Percentiles rank a stretch among this genome's conserved stretches.
phyloP scores from a whole-genome alignment of 805 yeast genomes.

The Wickerhamiella qilinensis region DNA sequence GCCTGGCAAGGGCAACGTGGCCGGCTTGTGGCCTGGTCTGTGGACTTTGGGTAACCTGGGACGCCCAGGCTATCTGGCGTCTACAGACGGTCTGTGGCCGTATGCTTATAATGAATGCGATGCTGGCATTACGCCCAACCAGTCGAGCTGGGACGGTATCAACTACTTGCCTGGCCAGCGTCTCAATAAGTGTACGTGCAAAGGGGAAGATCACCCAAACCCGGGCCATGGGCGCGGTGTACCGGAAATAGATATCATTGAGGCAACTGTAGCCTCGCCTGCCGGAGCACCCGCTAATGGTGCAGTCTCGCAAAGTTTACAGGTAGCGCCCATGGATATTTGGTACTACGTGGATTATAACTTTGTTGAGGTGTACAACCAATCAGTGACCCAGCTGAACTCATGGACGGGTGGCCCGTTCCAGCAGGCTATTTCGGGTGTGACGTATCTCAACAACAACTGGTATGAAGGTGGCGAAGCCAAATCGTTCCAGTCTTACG shows the following conservation, averaged over 20 bases:
- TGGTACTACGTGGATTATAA: constrained; percentile 89
- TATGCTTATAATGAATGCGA: constrained; percentile 77
- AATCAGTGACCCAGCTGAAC: constrained; percentile 61
- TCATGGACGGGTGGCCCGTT: constrained; percentile 83
- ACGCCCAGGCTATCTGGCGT: constrained; percentile 75
- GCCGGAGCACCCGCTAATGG: constrained; percentile 26
- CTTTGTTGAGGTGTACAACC: constrained; percentile 57
- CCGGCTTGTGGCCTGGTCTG: constrained; percentile 92
- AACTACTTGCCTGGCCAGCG: constrained; percentile 76
- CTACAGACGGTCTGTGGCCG: constrained; percentile 93
- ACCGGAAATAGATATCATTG: constrained; percentile 85
- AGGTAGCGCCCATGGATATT: constrained; percentile 84
- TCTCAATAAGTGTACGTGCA: constrained; percentile 62
- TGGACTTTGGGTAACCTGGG: constrained; percentile 93
- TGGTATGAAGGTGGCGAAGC: constrained; percentile 60
- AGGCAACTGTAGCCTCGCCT: constrained; percentile 42
- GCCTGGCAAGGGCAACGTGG: constrained; percentile 62
- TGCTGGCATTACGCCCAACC: constrained; percentile 90
- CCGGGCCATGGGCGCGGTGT: constrained; percentile 84
- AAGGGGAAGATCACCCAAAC: constrained; percentile 75
- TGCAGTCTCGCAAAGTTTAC: constrained; percentile 81
- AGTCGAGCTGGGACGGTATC: constrained; percentile 78
- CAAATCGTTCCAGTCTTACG: constrained; percentile 52
- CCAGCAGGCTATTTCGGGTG: constrained; percentile 84
- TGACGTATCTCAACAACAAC: constrained; percentile 55